Evolutionary conservation across 202 grass and related monocot genomes (phyloP).

Genomic region (Panicum virgatum): DNA sequence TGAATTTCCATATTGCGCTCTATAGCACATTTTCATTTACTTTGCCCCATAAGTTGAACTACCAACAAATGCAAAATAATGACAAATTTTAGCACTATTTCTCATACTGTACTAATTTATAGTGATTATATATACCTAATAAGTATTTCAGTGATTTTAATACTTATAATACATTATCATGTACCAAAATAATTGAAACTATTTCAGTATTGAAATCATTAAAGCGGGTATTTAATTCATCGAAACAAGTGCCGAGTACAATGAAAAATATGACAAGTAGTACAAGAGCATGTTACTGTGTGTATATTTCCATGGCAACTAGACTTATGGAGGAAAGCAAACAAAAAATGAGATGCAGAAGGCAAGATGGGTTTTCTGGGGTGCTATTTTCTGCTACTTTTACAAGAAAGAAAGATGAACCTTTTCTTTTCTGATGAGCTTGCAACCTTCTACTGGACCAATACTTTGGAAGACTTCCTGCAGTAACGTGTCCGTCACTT

Average conservation of each 20-base stretch:
- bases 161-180: neutral
- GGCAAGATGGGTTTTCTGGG: neutral
- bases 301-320: neutral
- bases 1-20: neutral
- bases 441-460: conserved; percentile 95
- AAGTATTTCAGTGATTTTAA: neutral
- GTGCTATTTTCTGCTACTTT: neutral
- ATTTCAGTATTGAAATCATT: neutral
- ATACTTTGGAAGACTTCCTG: conserved; percentile 93
- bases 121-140: neutral
- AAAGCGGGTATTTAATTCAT: neutral
- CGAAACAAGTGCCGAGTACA: neutral
- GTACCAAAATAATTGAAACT: neutral
- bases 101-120: neutral
- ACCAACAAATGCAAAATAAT: neutral
- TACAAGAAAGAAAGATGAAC: conserved; percentile 37
- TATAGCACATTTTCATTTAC: neutral
- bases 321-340: neutral
- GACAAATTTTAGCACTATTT: neutral
- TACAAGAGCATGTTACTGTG: neutral
- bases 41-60: neutral
- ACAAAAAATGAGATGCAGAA: neutral
- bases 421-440: conserved; percentile 98
- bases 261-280: neutral
- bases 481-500: conserved; percentile 72